These are phyloP conservation scores for Parathielavia hyrcaniae DNA, from an alignment of 495 filamentous ascomycete genomes.

Conservation along the genomic window DNA sequence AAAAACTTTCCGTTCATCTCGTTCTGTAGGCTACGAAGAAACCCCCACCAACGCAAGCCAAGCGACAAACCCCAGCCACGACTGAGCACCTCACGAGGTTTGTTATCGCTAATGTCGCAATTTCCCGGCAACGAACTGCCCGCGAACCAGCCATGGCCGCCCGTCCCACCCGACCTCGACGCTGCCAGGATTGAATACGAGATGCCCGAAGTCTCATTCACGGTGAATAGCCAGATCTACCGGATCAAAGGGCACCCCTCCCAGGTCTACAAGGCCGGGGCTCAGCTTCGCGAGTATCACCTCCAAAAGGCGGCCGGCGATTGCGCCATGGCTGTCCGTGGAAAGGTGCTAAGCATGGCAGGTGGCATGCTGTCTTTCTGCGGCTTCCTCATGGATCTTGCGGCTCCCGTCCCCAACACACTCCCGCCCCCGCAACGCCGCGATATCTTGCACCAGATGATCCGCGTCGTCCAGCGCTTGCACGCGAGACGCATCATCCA, in stretches of 20 bases:
- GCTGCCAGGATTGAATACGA: neutral
- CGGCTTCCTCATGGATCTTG: conserved; percentile 14
- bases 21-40: no score
- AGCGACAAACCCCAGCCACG: no score
- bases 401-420: neutral
- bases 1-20: no score
- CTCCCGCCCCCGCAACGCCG: conserved; percentile 2
- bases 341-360: conserved; percentile 6
- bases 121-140: no score
- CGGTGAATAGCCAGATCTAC: conserved; percentile 9
- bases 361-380: neutral
- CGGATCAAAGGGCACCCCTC: neutral
- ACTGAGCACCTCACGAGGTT: no score
- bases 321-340: neutral
- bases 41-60: no score
- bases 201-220: conserved; percentile 1
- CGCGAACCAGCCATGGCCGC: conserved; percentile 11
- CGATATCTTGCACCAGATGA: conserved; percentile 13
- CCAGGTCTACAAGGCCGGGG: conserved; percentile 3
- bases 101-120: no score
- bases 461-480: neutral
- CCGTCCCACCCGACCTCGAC: conserved; percentile 8
- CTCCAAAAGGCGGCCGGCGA: conserved; percentile 13
- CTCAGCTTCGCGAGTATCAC: neutral
- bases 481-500: conserved; percentile 6